Evolutionary conservation across 2,329 filamentous ascomycete genomes (phyloP), one percentile per base, ranked within the genome.

Genomic region (Xylariomycetidae sp.): DNA sequence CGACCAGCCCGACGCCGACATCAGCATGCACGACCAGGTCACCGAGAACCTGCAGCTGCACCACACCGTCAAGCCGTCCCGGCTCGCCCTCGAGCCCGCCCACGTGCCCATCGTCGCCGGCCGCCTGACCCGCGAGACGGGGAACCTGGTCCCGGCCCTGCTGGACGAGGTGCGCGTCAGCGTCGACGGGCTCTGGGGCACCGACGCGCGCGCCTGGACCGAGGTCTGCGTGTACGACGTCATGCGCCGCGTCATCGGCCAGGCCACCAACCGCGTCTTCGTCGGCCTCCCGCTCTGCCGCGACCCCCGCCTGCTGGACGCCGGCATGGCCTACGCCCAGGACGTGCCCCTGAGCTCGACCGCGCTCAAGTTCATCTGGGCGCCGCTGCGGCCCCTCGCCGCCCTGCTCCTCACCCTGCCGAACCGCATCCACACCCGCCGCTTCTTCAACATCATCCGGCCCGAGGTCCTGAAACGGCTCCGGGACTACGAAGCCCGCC

Each of bases 211-310:
- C 9, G 26, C 18, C 12, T 47, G 31, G 20, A 34, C 20, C 11
- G 31, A 37, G 13, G 23, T 48, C 8, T 36, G 36, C 16, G 35
- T 54, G 11, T 59, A 51, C 38, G 45, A 51, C 8, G 37, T 43
- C 4, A 38, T 54, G 42, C 40, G 43, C 6, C 43, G 34, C 20
- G 40, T 59, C 32, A 44, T 57, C 32, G 47, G 46, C 18, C 42
- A 40, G 14, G 47, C 49, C 9, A 54, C 54, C n/a, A 57, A 54
- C 43, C 43, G 54, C 30, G 48, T 55, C 35, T 54, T 59, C 26
- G 40, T 61, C 27, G 57, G 57, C 5, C 38, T 41, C 7, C 48
- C 51, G 3, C 30, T 49, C 5, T 58, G 55, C 30, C 51, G 56
- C 9, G 36, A 57, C 37, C 27, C 34, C 3, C 41, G 37, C 0